These are phyloP conservation scores for Salix caprea DNA, from an alignment of 345 rosid species.

Conservation along the genomic window DNA sequence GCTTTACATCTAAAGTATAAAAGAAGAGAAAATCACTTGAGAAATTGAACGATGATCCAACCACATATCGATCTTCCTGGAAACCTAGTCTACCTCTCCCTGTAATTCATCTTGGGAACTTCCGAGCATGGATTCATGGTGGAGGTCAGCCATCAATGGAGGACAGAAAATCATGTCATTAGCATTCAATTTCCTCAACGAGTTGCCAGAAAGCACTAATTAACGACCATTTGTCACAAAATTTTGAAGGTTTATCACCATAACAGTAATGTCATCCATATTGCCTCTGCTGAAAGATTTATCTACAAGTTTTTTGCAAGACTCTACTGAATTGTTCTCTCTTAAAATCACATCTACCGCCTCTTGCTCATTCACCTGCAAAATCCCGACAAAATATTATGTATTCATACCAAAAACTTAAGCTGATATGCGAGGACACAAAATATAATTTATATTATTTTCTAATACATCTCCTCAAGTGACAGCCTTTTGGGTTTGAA, in stretches of 20 bases:
- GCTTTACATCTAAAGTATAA: background rate
- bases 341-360: slow-evolving; percentile 42
- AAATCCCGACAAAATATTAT: background rate
- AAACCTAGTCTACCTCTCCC: background rate
- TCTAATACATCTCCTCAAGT: fast-evolving
- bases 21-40: background rate
- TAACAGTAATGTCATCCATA: slow-evolving; percentile 48
- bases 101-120: background rate
- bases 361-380: slow-evolving; percentile 46
- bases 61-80: background rate
- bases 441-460: too few species aligned
- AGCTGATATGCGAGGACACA: fast-evolving
- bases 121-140: background rate
- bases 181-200: background rate
- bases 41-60: background rate
- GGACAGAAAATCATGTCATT: background rate
- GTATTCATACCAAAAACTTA: background rate
- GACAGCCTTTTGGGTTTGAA: too few species aligned
- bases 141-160: too few species aligned
- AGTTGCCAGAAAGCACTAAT: background rate
- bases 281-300: slow-evolving; percentile 41
- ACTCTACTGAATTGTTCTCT: slow-evolving; percentile 14
- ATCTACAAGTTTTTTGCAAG: slow-evolving; percentile 44
- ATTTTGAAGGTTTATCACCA: slow-evolving; percentile 39
- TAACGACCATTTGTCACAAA: slow-evolving; percentile 13